Base-by-base conservation (phyloP, 1,139 yeast species). In the Taphrina pruni region DNA sequence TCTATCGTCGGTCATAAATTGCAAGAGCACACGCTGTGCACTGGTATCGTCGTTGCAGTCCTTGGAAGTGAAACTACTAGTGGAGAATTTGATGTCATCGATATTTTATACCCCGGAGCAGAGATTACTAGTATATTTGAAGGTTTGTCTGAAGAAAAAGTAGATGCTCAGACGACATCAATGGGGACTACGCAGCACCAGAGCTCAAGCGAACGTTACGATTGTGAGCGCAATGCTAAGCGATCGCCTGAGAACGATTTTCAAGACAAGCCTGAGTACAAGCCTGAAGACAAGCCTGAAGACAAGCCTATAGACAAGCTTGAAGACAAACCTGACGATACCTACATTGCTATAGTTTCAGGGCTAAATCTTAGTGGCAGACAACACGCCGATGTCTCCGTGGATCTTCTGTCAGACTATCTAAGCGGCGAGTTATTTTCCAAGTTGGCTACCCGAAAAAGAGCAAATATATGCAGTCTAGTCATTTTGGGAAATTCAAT, bases 1-100 rank as follows among this genome's bases (percentile, higher is more conserved):
- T 78, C 86, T 39, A 80, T 94, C 43, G 86, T 85, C 64, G 96
- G 96, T 43, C 88, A 86, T 46, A 81, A 84, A 21, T 80, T 87
- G 65, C 81, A 83, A 1, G 74, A 79, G 73, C 74, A 85, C 77
- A 78, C 84, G 2, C 80, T 94, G 48, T 96, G 93, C 0, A 93
- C 98, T 0, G 99, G 99, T 1, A 85, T 88, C 32, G 88, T 93
- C 0, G 86, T 92, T 12, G 98, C 94, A 0, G 85, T 92, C 0
- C 78, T 93, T 26, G 99, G 99, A 0, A 86, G 90, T 79, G 97
- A 93, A 76, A 83, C 89, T 11, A 86, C 86, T 60, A 87, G 93
- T 0, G 99, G 98, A 1, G 83, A 88, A 8, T 93, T 95, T 77
- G 91, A 89, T 72, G 90, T 91, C 1, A 84, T 90, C 74, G 98